phyloP scores from a whole-genome alignment of 305 asterid genomes.

The Fraxinus paxiana region DNA sequence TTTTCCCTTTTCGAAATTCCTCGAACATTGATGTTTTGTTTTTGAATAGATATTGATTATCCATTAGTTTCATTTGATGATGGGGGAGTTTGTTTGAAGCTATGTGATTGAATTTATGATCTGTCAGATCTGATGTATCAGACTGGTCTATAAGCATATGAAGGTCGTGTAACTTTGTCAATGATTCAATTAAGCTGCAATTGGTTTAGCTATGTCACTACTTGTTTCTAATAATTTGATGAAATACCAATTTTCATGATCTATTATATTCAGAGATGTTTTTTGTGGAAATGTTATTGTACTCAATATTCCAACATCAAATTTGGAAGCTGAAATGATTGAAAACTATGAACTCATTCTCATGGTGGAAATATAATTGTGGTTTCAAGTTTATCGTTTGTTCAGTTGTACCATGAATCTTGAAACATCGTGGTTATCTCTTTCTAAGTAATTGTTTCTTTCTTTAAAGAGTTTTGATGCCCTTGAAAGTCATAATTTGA shows the following conservation, averaged over 20 bases:
- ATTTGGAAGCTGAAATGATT: not conserved
- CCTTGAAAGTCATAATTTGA: not conserved
- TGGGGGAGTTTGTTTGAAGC: not conserved
- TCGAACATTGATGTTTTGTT: not conserved
- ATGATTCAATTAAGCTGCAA: conserved; percentile 10
- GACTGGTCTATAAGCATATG: not conserved
- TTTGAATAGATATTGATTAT: not conserved
- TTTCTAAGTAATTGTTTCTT: not conserved
- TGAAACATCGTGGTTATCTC: not conserved
- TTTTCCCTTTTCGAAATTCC: not conserved
- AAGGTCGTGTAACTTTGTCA: not conserved
- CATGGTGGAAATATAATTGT: not conserved
- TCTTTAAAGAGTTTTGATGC: not conserved
- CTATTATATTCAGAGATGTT: not conserved
- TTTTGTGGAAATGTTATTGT: not conserved
- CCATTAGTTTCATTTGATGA: not conserved
- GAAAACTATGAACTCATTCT: not conserved
- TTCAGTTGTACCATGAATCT: not conserved
- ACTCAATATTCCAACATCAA: not conserved
- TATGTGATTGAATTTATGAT: not conserved
- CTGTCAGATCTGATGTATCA: not conserved
- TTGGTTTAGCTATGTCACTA: not conserved
- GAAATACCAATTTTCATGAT: not conserved
- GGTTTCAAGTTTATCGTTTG: not conserved
- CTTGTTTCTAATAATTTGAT: not conserved